Base-by-base conservation (phyloP, 2,329 filamentous ascomycete species). In the Trichoderma koningii region DNA sequence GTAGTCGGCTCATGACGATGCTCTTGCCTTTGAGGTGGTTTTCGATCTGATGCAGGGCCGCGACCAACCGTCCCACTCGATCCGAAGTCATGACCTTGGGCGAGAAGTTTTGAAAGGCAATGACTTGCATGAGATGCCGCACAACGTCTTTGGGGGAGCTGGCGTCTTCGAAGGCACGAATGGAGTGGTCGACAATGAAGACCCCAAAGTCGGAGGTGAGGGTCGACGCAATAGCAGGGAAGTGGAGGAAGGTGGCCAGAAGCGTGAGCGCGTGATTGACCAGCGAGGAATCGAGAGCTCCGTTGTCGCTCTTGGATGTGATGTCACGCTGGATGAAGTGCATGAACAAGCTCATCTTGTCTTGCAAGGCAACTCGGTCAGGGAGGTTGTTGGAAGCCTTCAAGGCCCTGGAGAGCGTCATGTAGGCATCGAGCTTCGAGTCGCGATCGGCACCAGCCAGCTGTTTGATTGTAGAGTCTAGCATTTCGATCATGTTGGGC, bases 251-350 rank as follows among this genome's bases (percentile, higher is more conserved):
- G 2, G 89, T 90, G 66, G 87, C 86, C 23, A 95, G 84, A 5
- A 98, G 81, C 66, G 88, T 91, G 61, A 97, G 80, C 3, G 93
- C 90, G 69, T 96, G 90, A 60, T 89, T 89, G 55, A 89, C 83
- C 14, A 98, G 83, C 51, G 89, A 89, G 1, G 84, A 84, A 71
- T 96, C 91, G 64, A 79, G 79, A 52, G 73, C 77, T 57, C 86
- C 83, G 66, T 83, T 79, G 6, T 82, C 74, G 42, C 84, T 82
- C 69, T 86, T 87, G 12, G 87, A 82, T 7, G 83, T 84, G 26
- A 97, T 82, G 73, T 99, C 95, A 66, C 93, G 85, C 71, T 90
- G 87, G 63, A 98, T 92, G 73, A 93, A 97, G 66, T 92, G 89
- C 69, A 87, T 87, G 66, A 98, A 84, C 3, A 91, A 78, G 12